Evolutionary conservation across 2,329 filamentous ascomycete species (phyloP).

Genomic region (Fusarium graminum): DNA sequence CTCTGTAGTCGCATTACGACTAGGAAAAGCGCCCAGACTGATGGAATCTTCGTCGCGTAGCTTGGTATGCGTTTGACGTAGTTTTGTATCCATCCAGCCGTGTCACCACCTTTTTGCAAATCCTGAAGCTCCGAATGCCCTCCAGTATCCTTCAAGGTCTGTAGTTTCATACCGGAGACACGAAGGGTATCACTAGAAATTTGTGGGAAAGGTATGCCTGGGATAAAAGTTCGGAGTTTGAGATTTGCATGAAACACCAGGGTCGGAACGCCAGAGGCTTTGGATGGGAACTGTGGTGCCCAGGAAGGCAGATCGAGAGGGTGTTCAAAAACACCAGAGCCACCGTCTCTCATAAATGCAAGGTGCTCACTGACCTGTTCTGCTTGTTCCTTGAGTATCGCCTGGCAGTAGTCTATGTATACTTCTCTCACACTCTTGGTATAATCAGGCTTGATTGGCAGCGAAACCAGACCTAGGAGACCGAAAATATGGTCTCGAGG

Average conservation of each 20-base stretch:
- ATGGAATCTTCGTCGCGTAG: neutral
- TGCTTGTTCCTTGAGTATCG: neutral
- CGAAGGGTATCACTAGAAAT: neutral
- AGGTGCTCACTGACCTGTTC: neutral
- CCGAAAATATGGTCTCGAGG: constrained; percentile 8
- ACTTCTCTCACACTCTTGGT: constrained; percentile 7
- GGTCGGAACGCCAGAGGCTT: constrained; percentile 1
- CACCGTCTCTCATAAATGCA: neutral
- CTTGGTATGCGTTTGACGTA: neutral
- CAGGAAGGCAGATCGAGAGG: constrained; percentile 1
- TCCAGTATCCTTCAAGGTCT: neutral
- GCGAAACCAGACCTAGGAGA: neutral
- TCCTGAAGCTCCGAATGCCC: neutral
- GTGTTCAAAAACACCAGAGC: neutral
- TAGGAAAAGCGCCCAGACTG: neutral
- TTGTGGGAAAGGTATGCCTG: neutral
- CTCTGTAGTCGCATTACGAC: neutral
- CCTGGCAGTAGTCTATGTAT: neutral
- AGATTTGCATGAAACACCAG: neutral
- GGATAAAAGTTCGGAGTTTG: rapidly evolving
- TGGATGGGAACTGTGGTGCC: constrained; percentile 5
- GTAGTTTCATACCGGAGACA: neutral
- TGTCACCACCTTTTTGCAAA: neutral
- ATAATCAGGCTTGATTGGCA: constrained; percentile 1
- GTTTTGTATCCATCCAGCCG: constrained; percentile 6